phyloP scores from a whole-genome alignment of 345 rosid genomes.

The Pugionium cornutum region DNA sequence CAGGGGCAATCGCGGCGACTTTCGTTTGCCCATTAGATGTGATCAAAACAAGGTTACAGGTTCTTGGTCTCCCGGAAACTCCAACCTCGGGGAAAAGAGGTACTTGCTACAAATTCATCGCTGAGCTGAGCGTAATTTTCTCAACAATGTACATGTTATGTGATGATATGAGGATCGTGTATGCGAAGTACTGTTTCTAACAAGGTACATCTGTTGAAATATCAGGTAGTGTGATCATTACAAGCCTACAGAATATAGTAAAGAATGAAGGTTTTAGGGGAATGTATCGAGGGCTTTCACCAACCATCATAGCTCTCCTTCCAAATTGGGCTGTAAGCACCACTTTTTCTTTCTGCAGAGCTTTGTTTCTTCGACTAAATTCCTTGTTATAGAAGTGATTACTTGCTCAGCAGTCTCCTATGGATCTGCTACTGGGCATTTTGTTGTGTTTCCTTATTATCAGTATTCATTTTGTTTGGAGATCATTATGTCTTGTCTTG shows the following conservation, averaged over 20 bases:
- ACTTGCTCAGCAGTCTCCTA: neutral
- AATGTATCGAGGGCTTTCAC: conserved; percentile 92
- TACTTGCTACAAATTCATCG: conserved; percentile 29
- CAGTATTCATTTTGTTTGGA: neutral
- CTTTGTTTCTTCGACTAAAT: conserved; percentile 1
- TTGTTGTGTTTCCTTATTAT: conserved; percentile 1
- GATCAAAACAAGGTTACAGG: conserved; percentile 93
- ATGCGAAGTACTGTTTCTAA: conserved; percentile 15
- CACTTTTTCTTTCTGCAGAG: neutral
- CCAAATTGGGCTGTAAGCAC: conserved; percentile 96
- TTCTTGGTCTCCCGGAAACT: conserved; percentile 72
- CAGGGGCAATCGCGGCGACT: conserved; percentile 94
- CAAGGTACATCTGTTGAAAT: conserved; percentile 14
- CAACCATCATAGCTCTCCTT: conserved; percentile 85
- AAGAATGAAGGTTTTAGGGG: conserved; percentile 78
- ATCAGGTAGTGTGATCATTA: conserved; percentile 75
- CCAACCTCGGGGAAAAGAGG: conserved; percentile 61
- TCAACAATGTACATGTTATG: neutral
- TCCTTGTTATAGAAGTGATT: neutral
- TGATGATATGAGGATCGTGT: conserved; percentile 1
- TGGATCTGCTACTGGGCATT: neutral
- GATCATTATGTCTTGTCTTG: neutral
- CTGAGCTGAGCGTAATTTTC: conserved; percentile 5
- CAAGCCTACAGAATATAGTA: conserved; percentile 63
- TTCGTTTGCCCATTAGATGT: conserved; percentile 96